phyloP scores from a whole-genome alignment of 768 basidiomycete species.

The Hortiboletus campestris region DNA sequence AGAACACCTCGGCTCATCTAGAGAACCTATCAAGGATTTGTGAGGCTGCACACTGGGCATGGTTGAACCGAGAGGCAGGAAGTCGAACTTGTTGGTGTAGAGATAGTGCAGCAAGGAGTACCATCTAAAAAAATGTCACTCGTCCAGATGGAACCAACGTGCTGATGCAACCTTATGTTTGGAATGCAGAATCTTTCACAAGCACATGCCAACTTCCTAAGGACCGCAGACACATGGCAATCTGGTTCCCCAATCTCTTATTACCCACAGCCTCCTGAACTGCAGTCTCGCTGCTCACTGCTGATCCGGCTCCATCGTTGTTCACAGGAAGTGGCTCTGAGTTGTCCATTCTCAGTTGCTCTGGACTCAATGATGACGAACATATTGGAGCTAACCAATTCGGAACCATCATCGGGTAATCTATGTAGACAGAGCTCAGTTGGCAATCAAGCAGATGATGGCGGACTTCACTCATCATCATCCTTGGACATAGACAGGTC shows the following conservation, averaged over 20 bases:
- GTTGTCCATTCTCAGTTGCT: constrained; percentile 1
- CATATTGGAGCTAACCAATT: constrained; percentile 17
- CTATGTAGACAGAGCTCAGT: constrained; percentile 1
- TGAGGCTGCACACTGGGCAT: not conserved
- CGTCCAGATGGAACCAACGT: too few relatives aligned
- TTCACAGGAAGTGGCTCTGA: not conserved
- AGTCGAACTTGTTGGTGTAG: constrained; percentile 35
- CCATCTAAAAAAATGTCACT: constrained; percentile 26
- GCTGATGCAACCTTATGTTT: constrained; percentile 16
- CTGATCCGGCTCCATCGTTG: not conserved
- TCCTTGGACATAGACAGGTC: not conserved
- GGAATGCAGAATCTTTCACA: constrained; percentile 27
- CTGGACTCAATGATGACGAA: constrained; percentile 18
- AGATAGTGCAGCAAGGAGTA: constrained; percentile 40
- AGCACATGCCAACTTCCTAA: constrained; percentile 27
- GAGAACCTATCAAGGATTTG: not conserved
- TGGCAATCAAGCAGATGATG: not conserved
- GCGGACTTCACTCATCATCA: constrained; percentile 5
- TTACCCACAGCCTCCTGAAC: not conserved
- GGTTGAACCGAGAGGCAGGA: constrained; percentile 28
- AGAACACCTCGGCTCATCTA: constrained; percentile 29
- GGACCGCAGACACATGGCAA: constrained; percentile 4
- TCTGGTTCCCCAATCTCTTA: not conserved
- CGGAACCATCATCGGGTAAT: constrained; percentile 10
- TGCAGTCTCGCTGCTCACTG: not conserved